phyloP scores from a whole-genome alignment of 78 protist species.

The Trichosphaerium sp. region DNA sequence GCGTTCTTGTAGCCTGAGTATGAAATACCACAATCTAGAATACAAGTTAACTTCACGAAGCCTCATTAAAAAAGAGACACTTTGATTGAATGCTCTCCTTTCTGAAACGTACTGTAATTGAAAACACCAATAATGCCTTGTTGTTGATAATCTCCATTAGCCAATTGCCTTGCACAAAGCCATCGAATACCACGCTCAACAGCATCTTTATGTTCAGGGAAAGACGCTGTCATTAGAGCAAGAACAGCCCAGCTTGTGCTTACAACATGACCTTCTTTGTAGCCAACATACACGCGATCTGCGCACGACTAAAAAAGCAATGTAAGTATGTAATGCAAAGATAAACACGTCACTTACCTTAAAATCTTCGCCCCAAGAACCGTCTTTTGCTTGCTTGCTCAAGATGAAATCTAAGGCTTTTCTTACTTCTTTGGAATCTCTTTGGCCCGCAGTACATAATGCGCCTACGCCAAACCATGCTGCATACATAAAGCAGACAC shows the following conservation, averaged over 20 bases:
- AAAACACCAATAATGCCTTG: slow-evolving; percentile 84
- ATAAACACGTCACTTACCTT: not conserved
- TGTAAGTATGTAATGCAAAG: not conserved
- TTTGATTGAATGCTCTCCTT: too few species aligned
- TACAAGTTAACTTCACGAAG: too few species aligned
- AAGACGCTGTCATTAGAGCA: slow-evolving; percentile 59
- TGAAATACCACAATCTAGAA: slow-evolving; percentile 77
- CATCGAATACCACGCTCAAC: slow-evolving; percentile 34
- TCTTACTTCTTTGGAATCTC: slow-evolving; percentile 4
- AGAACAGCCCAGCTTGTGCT: slow-evolving; percentile 87
- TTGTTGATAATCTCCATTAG: slow-evolving; percentile 80
- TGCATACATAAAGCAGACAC: slow-evolving; percentile 91
- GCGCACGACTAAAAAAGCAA: slow-evolving; percentile 42
- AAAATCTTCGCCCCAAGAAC: slow-evolving; percentile 83
- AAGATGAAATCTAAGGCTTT: slow-evolving; percentile 60
- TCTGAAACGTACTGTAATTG: too few species aligned
- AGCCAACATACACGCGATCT: slow-evolving; percentile 34
- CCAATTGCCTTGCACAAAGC: slow-evolving; percentile 17
- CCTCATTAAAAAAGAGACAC: too few species aligned
- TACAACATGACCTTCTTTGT: slow-evolving; percentile 44
- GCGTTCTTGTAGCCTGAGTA: slow-evolving; percentile 74
- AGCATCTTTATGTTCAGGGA: slow-evolving; percentile 30
- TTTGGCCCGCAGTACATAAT: slow-evolving; percentile 46
- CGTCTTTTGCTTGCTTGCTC: slow-evolving; percentile 65
- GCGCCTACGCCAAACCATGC: slow-evolving; percentile 80